Percentiles rank a stretch among this genome's conserved stretches.
phyloP scores from a whole-genome alignment of 2,329 filamentous ascomycete genomes.

The Colletotrichum euphorbiae region DNA sequence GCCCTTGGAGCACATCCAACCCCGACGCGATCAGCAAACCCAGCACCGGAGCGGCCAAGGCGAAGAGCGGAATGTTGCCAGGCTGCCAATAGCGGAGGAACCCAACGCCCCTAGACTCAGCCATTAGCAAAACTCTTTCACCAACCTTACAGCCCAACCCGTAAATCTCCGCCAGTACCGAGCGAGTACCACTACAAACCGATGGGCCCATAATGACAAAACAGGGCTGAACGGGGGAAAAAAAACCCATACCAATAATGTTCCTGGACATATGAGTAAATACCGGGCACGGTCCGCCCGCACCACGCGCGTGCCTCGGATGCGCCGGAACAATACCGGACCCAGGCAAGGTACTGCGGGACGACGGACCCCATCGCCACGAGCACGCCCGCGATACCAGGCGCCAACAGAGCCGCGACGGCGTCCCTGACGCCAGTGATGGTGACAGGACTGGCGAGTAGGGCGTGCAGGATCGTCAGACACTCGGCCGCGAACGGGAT shows the following conservation, averaged over 20 bases:
- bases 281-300: conserved; percentile 76
- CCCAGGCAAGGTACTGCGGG: conserved; percentile 83
- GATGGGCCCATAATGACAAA: background rate
- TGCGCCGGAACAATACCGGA: conserved; percentile 69
- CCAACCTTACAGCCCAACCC: background rate
- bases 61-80: conserved; percentile 87
- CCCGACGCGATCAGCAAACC: conserved; percentile 74
- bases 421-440: conserved; percentile 48
- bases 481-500: conserved; percentile 77
- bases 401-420: conserved; percentile 65
- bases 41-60: conserved; percentile 84
- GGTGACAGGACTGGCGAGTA: conserved; percentile 50
- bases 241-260: conserved; percentile 81
- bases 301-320: conserved; percentile 78
- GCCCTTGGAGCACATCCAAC: conserved; percentile 49
- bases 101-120: conserved; percentile 78
- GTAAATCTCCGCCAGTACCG: conserved; percentile 33
- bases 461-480: conserved; percentile 52
- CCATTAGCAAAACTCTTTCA: conserved; percentile 24
- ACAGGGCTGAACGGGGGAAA: conserved; percentile 25
- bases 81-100: conserved; percentile 91
- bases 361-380: conserved; percentile 75
- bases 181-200: background rate
- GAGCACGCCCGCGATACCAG: conserved; percentile 74
- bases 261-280: conserved; percentile 90